Base-by-base conservation (phyloP, 768 basidiomycete species). In the Butyriboletus loyo region DNA sequence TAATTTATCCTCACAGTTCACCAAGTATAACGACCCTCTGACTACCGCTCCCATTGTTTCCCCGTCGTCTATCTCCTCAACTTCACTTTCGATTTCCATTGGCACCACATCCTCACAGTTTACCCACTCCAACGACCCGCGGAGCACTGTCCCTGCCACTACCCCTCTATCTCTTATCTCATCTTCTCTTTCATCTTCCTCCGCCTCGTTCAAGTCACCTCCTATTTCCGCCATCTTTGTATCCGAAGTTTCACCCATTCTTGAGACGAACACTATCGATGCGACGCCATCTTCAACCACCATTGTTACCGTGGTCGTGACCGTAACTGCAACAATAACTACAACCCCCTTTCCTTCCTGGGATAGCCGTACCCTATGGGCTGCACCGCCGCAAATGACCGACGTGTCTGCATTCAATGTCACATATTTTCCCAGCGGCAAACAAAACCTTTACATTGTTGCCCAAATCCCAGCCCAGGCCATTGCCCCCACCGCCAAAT, bases 381-480 rank as follows among this genome's bases (percentile, higher is more conserved):
- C 70, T 1, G 68, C 73, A 5, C 82, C 86, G 1, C 55, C 72
- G 0, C 68, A 75, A 21, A 80, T 87, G 73, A 75, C 77, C 0
- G 79, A 87, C 63, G 74, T 90, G 25, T 67, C 73, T 32, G 58
- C 79, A 3, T 89, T 87, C 76, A 79, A 80, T 43, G 65, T 88
- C 54, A 75, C 79, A 11, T 62, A 74, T 46, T 85, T 84, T 62
- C 72, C 83, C 0, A 77, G 74, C 41, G 83, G 83, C 0, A 58
- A 73, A 55, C 57, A 72, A 28, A 89, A 88, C 65, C 66, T 88
- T 52, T 71, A 73, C 46, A 70, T 89, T 56, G 75, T 87, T 40
- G 63, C 73, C 17, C 76, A 75, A 19, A 74, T 81, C 31, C 81
- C 80, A 0, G 61, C 69, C 21, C 50, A 58, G 40, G 71, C 72